Percentiles rank a stretch among this genome's conserved stretches.
Conservation (phyloP, 2,329 filamentous ascomycete species). For the Didymella segeticola region DNA sequence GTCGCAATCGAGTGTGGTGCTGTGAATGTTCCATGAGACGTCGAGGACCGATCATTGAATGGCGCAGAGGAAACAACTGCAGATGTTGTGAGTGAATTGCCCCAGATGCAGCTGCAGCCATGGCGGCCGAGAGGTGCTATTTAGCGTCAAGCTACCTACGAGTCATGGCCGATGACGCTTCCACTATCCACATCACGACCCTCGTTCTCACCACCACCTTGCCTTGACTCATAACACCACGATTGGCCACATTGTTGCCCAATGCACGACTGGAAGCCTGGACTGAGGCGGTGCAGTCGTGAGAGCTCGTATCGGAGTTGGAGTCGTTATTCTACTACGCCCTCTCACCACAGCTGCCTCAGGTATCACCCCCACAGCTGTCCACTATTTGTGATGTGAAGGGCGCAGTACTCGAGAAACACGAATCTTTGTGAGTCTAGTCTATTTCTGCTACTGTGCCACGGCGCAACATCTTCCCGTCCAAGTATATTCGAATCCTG, state of each 20-base stretch:
- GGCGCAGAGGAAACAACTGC: constrained; percentile 23
- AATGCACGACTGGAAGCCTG: background rate
- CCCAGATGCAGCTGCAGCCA: constrained; percentile 7
- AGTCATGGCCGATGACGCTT: constrained; percentile 20
- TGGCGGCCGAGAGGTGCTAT: constrained; percentile 17
- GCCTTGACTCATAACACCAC: constrained; percentile 10
- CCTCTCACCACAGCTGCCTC: constrained; percentile 4
- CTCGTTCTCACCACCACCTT: background rate
- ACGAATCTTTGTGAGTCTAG: background rate
- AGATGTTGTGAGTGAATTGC: constrained; percentile 15
- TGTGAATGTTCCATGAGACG: constrained; percentile 44
- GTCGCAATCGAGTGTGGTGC: constrained; percentile 26
- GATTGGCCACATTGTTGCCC: background rate
- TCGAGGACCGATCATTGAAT: constrained; percentile 38
- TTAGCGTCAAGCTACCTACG: constrained; percentile 16
- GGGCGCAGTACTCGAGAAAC: constrained; percentile 5
- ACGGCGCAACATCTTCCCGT: constrained; percentile 5
- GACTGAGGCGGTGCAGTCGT: background rate
- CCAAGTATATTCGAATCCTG: no score
- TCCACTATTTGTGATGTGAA: background rate
- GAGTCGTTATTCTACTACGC: background rate
- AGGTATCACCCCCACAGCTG: background rate
- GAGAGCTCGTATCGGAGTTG: constrained; percentile 3
- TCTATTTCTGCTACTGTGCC: background rate
- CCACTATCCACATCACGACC: constrained; percentile 11